Evolutionary conservation across 2,329 filamentous ascomycete species (phyloP), one percentile per base, ranked within the genome.

Genomic region (Uncinocarpus reesii): DNA sequence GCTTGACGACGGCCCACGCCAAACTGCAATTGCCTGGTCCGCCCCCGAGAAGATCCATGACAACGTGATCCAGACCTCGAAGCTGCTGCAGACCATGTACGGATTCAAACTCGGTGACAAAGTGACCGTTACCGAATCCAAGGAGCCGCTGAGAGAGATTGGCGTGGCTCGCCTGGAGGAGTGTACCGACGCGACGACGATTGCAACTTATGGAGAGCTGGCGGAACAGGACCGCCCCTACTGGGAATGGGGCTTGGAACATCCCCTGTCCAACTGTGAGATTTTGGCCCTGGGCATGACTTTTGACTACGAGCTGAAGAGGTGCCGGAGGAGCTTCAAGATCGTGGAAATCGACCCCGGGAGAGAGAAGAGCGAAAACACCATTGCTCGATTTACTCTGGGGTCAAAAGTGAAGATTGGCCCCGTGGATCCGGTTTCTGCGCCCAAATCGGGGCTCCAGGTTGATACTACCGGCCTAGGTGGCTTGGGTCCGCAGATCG

Each of bases 21-120:
- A 73, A 40, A 71, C 73, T 44, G 80, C 76, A n/a, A 73, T 83
- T 56, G 79, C 77, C 8, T 84, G 80, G 80, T 67, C 72, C 34
- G 75, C 78, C 2, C 60, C 71, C 4, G 71, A 81, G 61, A 80
- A 81, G 57, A 70, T 86, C 55, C 76, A 80, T 59, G 79, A 78
- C 55, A 77, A 81, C 53, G 73, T 86, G 49, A 71, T 84, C 42
- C 75, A 89, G 71, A 78, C 86, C 70, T 81, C 85, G 18, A 81
- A 85, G 53, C 73, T 79, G 4, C 78, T 93, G 47, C 82, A 85
- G 53, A 81, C 84, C 29, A 76, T 79, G 5, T 84, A 84, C 55
- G 79, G 78, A 1, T 76, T 94, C 56, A 82, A 83, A 52, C 71
- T 92, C 3, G 80, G 80, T 13, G 84, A 88, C 42, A 76, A 79